Evolutionary conservation across 371 early-diverging fungal species (phyloP), one percentile per base, ranked within the genome.

Genomic region (Syncephalis fuscata): DNA sequence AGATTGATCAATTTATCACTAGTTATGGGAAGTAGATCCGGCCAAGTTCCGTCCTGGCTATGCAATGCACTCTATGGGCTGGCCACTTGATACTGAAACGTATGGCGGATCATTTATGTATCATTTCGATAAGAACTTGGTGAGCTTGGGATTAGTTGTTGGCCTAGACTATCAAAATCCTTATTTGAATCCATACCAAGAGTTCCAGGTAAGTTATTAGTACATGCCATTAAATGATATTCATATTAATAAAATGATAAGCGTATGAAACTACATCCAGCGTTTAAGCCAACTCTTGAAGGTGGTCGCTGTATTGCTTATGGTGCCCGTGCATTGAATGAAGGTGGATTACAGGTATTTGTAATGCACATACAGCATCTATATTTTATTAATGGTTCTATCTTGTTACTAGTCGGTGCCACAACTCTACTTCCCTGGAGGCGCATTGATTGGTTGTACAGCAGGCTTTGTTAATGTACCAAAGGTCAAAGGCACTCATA

Each of bases 401-500:
- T 11, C 11, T 7, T 32, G 32, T 32, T 7, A 51, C 43, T 70
- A 88, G 66, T 88, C 91, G 8, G 73, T 97, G 49, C 98, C 98
- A 44, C 88, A 92, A 67, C 65, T 96, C 23, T 71, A 70, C 27
- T 90, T 96, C 75, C 92, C 95, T 19, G 98, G 98, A 54, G 96
- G 92, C 25, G 94, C 95, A 17, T 67, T 97, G 53, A 82, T 97
- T 54, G 98, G 98, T 22, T 90, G 90, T 62, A 78, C 94, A 0
- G 98, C 98, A 44, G 96, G 98, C 2, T 92, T 94, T 66, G 52
- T 97, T 58, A 97, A 97, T 64, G 80, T 97, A 41, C 88, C 95
- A 50, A 97, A 97, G 68, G 92, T 97, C 60, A 97, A 97, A 71
- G 98, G 98, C 27, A 97, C 95, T 0, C 98, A 97, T 67, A 92